Conservation (phyloP, 805 yeast species). For the Kurtzmaniella cleridarum region DNA sequence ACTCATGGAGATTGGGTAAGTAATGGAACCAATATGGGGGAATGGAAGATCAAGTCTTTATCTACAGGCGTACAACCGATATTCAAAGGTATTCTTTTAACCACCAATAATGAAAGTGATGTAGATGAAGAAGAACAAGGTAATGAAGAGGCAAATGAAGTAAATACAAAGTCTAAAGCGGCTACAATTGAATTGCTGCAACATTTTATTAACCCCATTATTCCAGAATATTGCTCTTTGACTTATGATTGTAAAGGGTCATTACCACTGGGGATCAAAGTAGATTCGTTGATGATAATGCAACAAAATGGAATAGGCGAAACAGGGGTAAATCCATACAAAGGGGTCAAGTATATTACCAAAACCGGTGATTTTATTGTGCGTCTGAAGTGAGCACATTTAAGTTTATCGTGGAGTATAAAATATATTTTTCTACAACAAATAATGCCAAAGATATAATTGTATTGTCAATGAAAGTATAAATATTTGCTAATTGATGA, state of each 20-base stretch:
- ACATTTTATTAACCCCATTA: conserved; percentile 4
- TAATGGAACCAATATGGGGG: conserved; percentile 47
- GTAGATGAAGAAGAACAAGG: conserved; percentile 6
- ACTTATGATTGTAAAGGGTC: conserved; percentile 60
- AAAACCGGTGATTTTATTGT: conserved; percentile 54
- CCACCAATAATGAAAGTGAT: conserved; percentile 21
- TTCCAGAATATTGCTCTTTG: conserved; percentile 40
- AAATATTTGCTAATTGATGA: too few species aligned
- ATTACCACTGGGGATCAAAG: conserved; percentile 70
- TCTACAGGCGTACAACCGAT: conserved; percentile 64
- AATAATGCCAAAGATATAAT: too few species aligned
- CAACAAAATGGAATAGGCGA: conserved; percentile 55
- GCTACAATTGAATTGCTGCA: neutral
- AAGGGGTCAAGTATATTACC: conserved; percentile 84
- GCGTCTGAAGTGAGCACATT: conserved; percentile 20
- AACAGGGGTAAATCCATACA: conserved; percentile 63
- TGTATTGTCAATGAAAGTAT: too few species aligned
- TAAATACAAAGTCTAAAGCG: conserved; percentile 6
- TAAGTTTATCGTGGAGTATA: too few species aligned
- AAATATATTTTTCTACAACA: too few species aligned
- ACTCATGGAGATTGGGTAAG: conserved; percentile 75
- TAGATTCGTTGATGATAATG: conserved; percentile 56
- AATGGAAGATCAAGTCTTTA: conserved; percentile 59
- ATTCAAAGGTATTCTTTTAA: conserved; percentile 45
- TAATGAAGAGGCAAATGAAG: conserved; percentile 14